Evolutionary conservation across 352 stramenopile species (phyloP).

Genomic region (Globisporangium yorkense): DNA sequence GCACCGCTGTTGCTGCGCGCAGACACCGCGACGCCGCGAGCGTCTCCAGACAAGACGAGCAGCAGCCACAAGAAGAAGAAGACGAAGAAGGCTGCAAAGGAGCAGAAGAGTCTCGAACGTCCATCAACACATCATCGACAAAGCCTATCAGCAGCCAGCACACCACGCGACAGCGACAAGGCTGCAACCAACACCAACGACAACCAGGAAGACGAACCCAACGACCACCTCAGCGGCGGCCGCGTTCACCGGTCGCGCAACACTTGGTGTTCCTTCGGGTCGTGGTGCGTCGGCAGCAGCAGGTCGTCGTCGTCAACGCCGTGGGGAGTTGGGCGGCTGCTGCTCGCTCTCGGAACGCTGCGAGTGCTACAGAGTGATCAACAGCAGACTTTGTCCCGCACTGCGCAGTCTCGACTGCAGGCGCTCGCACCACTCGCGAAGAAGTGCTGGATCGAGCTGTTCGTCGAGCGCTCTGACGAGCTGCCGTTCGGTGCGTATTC

Average conservation of each 20-base stretch:
- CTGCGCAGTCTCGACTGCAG: neutral
- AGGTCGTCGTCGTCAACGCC: constrained; percentile 13
- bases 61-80: neutral
- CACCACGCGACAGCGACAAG: neutral
- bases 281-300: constrained; percentile 12
- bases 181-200: neutral
- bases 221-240: neutral
- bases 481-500: constrained; percentile 41
- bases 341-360: constrained; percentile 5
- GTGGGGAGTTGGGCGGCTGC: constrained; percentile 4
- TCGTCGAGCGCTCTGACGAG: constrained; percentile 41
- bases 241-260: neutral
- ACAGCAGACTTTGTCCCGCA: neutral
- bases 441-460: constrained; percentile 26
- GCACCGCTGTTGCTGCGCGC: constrained; percentile 28
- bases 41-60: constrained; percentile 10
- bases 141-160: neutral
- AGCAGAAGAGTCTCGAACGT: neutral
- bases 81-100: neutral
- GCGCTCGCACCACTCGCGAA: constrained; percentile 7
- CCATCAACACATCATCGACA: neutral
- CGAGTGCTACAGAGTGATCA: neutral
- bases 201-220: neutral
- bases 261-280: neutral
- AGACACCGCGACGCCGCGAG: constrained; percentile 7